A percentile compares a stretch with the other conserved stretches of the same genome.
Conservation (phyloP, 2,329 filamentous ascomycete genomes). For the Colletotrichum cordylinicola region DNA sequence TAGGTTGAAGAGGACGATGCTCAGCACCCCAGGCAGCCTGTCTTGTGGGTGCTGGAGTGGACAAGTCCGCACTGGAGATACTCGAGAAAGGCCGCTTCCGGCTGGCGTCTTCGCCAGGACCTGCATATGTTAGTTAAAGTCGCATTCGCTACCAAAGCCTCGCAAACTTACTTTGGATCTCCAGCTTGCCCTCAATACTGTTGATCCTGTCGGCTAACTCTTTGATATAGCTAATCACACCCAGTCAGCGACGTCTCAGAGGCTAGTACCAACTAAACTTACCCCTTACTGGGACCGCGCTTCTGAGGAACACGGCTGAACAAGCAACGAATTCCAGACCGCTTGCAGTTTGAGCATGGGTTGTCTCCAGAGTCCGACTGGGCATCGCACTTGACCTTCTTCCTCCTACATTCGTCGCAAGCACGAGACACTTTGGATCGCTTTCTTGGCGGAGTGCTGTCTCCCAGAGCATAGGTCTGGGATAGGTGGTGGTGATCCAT, state of each 20-base stretch:
- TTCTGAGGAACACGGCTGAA: slow-evolving; percentile 91
- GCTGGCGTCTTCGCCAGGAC: slow-evolving; percentile 22
- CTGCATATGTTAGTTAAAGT: slow-evolving; percentile 2
- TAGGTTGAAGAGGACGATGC: slow-evolving; percentile 48
- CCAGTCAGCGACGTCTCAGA: slow-evolving; percentile 15
- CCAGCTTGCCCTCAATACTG: slow-evolving; percentile 80
- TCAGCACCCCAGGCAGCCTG: slow-evolving; percentile 55
- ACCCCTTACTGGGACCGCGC: slow-evolving; percentile 88
- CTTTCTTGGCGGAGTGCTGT: slow-evolving; percentile 73
- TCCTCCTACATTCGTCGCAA: slow-evolving; percentile 87
- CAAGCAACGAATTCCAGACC: slow-evolving; percentile 77
- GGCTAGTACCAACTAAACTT: slow-evolving; percentile 29
- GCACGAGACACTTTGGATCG: slow-evolving; percentile 87
- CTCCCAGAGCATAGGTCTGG: slow-evolving; percentile 49
- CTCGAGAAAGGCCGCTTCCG: slow-evolving; percentile 41
- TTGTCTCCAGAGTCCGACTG: slow-evolving; percentile 74
- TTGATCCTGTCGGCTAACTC: slow-evolving; percentile 87
- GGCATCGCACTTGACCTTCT: slow-evolving; percentile 90
- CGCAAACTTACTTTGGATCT: slow-evolving; percentile 43
- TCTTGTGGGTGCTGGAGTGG: slow-evolving; percentile 41
- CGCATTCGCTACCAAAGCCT: not conserved
- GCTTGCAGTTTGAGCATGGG: slow-evolving; percentile 82
- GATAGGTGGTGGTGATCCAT: slow-evolving; percentile 41
- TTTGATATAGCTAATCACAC: slow-evolving; percentile 77
- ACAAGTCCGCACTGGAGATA: slow-evolving; percentile 39